Evolutionary conservation across 2,329 filamentous ascomycete genomes (phyloP), one percentile per base, ranked within the genome.

Genomic region (Drechslerella stenobrocha): DNA sequence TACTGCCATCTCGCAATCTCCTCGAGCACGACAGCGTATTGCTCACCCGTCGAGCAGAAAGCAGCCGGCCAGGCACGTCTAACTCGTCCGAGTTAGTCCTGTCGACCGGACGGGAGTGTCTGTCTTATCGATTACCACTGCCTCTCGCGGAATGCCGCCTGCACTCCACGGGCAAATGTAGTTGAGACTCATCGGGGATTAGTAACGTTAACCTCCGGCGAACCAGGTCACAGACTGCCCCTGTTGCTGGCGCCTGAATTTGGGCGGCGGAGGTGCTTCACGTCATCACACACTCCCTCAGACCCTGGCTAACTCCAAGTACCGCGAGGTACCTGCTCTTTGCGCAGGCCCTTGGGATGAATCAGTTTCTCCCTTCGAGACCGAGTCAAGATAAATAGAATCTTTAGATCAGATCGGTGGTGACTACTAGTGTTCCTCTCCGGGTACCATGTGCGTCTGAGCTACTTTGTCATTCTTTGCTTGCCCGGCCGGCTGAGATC

Each of bases 171-270:
- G 15, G 13, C 37, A 18, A 18, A 42, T 42, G 37, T 18, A 20
- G 37, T 42, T 42, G 37, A 42, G 37, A 42, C 37, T 42, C 37
- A 42, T 42, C 37, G 37, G 37, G 37, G 37, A 42, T 42, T 42
- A n/a, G n/a, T n/a, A n/a, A n/a, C n/a, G n/a, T n/a, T n/a, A 42
- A 3, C 37, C 22, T 42, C 37, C 37, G 37, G 37, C 37, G n/a
- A 13, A 42, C 37, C 37, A 42, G 37, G n/a, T 42, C 37, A 42
- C 9, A 42, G 37, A 42, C 8, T 4, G 7, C 37, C 37, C 37
- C 37, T 42, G 37, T 9, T 42, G 15, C 37, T 42, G 37, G 37
- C 37, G 37, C 37, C 37, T 42, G 37, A 42, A 42, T 20, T 42
- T 42, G n/a, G n/a, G n/a, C 37, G 37, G 37, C n/a, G 8, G 37